phyloP scores from a whole-genome alignment of 1,284 basidiomycete genomes.

The Pterulicium gracile region DNA sequence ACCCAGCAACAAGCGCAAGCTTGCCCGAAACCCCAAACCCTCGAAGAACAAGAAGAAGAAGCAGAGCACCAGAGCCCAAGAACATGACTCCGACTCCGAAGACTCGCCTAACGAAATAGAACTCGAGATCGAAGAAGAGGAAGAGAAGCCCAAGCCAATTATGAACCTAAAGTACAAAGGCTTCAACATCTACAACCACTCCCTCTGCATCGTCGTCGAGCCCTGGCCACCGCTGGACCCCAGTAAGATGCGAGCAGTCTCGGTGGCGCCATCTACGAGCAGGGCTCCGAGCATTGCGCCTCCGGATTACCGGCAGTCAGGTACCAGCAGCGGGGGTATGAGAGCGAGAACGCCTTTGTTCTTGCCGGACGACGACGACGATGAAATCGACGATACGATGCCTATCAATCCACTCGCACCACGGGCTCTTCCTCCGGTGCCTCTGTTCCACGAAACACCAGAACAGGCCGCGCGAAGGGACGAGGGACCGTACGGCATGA shows the following conservation, averaged over 20 bases:
- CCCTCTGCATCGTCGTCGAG: conserved; percentile 69
- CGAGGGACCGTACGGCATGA: conserved; percentile 44
- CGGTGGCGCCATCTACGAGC: conserved; percentile 10
- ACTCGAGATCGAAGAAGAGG: conserved; percentile 41
- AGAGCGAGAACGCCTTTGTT: conserved; percentile 51
- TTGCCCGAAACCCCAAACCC: conserved; percentile 17
- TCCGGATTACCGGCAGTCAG: conserved; percentile 17
- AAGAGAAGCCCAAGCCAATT: conserved; percentile 60
- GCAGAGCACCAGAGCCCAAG: conserved; percentile 13
- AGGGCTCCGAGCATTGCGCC: conserved; percentile 26
- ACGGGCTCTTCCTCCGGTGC: conserved; percentile 27
- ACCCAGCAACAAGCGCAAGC: conserved; percentile 14
- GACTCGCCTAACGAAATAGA: conserved; percentile 12
- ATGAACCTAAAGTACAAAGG: conserved; percentile 56
- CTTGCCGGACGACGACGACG: conserved; percentile 49
- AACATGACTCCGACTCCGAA: conserved; percentile 10
- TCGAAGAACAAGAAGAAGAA: conserved; percentile 23
- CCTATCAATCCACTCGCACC: conserved; percentile 16
- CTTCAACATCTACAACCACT: conserved; percentile 55
- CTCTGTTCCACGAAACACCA: conserved; percentile 27
- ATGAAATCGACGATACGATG: conserved; percentile 26
- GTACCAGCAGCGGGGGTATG: conserved; percentile 9
- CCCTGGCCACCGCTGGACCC: conserved; percentile 49
- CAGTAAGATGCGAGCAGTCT: conserved; percentile 18
- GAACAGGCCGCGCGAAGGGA: conserved; percentile 21